Evolutionary conservation across 805 yeast species (phyloP), one percentile per base, ranked within the genome.

Genomic region (Wickerhamomyces ciferrii): DNA sequence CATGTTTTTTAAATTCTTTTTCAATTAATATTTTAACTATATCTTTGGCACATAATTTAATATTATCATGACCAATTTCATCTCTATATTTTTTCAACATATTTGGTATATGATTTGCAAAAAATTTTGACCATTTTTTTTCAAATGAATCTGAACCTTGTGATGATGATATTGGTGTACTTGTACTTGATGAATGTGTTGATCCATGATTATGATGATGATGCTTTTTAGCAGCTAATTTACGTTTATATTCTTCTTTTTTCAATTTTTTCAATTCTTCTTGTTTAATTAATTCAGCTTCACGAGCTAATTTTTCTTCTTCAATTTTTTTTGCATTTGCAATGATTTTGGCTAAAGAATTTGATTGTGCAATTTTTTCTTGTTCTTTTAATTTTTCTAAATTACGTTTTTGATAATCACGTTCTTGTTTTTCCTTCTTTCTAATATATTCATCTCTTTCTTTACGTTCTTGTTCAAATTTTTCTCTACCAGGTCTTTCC

Each of bases 71-170:
- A 5, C 89, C 90, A 20, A 92, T 70, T 45, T 80, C 82, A 2
- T 70, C 60, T 52, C 79, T 84, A 62, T 84, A 79, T 53, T 78
- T 79, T 52, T 81, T 81, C 45, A 91, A 71, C 58, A 86, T 64
- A 56, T 90, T 89, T 10, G 97, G 97, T 11, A 92, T 86, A 54
- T 79, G 71, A 15, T 73, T 66, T 2, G 97, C 97, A 60, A 92
- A 79, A 42, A 62, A 62, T 25, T 54, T 61, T 38, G 60, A 60
- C 76, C 76, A 72, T 36, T 58, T 55, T 46, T 55, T 60, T 42
- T 60, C 65, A 39, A 59, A 34, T 42, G 41, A 40, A 17, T 44
- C 34, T 14, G 43, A 14, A 14, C 45, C n/a, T n/a, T n/a, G 19
- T 31, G 47, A 34, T 14, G 48, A 20, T 3, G 47, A n/a, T 9